Evolutionary conservation across 2,329 filamentous ascomycete genomes (phyloP).

Genomic region (Akanthomyces uredinophilus): DNA sequence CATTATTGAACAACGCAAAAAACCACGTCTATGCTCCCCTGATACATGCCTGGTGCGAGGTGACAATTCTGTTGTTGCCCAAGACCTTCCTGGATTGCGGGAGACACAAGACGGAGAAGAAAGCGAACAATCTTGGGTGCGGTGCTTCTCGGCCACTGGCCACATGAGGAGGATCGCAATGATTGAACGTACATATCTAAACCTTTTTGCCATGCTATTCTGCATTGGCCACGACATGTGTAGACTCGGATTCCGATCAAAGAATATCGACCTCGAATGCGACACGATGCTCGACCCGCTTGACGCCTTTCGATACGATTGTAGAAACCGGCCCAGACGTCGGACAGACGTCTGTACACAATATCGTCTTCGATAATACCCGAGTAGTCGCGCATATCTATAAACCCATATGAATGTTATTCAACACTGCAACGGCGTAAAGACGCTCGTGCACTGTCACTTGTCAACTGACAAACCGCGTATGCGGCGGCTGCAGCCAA

Average conservation of each 20-base stretch:
- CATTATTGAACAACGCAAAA: constrained; percentile 45
- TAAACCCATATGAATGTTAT: too few species aligned
- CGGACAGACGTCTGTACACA: too few species aligned
- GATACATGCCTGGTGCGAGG: constrained; percentile 40
- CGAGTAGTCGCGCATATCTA: too few species aligned
- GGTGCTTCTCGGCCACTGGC: constrained; percentile 44
- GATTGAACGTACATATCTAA: constrained; percentile 50
- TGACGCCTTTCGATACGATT: neutral
- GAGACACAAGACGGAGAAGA: constrained; percentile 49
- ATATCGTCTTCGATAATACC: too few species aligned
- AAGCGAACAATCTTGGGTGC: constrained; percentile 56
- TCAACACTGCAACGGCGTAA: too few species aligned
- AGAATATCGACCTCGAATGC: neutral
- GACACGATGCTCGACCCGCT: neutral
- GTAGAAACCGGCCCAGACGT: too few species aligned
- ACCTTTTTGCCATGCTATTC: neutral
- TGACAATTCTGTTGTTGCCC: constrained; percentile 36
- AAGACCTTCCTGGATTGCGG: constrained; percentile 42
- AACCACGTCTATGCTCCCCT: constrained; percentile 38
- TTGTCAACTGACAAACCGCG: too few species aligned
- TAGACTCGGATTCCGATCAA: neutral
- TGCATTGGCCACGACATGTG: neutral
- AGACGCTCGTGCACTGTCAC: too few species aligned
- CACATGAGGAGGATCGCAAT: constrained; percentile 53
- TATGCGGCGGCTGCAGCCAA: too few species aligned